Percentiles rank a stretch among this genome's conserved stretches.
phyloP scores from a whole-genome alignment of 768 basidiomycete genomes.

The Russula foetens region DNA sequence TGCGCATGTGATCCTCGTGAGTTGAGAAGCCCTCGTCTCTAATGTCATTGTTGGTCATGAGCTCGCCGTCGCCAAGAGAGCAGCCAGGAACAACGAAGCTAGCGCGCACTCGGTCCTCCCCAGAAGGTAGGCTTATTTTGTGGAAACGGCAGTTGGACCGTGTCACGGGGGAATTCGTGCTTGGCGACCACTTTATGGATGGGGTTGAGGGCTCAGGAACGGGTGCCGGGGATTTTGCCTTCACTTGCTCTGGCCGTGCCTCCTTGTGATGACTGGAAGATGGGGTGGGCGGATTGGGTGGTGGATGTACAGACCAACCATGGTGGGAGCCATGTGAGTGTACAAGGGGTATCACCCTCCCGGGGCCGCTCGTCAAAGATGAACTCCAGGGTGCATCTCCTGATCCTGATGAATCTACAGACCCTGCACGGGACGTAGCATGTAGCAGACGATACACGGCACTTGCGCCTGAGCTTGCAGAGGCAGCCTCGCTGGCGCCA shows the following conservation, averaged over 20 bases:
- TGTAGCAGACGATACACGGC: conserved; percentile 31
- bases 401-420: conserved; percentile 34
- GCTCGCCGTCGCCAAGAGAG: conserved; percentile 45
- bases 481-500: conserved; percentile 23
- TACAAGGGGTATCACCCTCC: conserved; percentile 20
- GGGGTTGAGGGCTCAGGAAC: conserved; percentile 5
- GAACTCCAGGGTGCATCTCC: conserved; percentile 21
- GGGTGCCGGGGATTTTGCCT: conserved; percentile 2
- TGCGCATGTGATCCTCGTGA: conserved; percentile 38
- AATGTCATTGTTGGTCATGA: conserved; percentile 53
- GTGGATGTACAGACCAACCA: conserved; percentile 15
- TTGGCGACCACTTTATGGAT: not conserved
- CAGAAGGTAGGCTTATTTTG: conserved; percentile 52
- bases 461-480: conserved; percentile 34
- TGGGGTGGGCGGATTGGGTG: conserved; percentile 1
- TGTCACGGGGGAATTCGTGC: conserved; percentile 43
- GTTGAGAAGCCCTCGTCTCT: conserved; percentile 52
- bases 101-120: conserved; percentile 45
- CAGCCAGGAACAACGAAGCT: conserved; percentile 65
- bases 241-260: conserved; percentile 13
- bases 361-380: conserved; percentile 20
- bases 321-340: conserved; percentile 26
- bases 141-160: conserved; percentile 66
- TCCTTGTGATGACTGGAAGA: not conserved
- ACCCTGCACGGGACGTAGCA: conserved; percentile 34